These are phyloP conservation scores for Saccharomyces mikatae DNA, from an alignment of 805 yeast species.

Conservation along the genomic window DNA sequence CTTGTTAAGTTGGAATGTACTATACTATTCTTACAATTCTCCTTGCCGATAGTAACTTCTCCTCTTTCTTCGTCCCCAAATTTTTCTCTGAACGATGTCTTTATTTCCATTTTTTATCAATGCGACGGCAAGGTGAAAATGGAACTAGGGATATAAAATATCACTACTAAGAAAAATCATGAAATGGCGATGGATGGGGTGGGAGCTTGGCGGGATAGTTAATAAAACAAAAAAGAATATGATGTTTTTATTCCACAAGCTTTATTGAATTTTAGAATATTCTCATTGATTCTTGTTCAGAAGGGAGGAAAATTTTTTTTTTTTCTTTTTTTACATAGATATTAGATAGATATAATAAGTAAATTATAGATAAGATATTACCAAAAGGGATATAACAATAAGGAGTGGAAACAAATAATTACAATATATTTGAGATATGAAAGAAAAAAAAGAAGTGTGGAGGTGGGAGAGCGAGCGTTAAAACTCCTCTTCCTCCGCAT, in stretches of 20 bases:
- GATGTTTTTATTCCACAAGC: background rate
- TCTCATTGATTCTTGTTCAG: background rate
- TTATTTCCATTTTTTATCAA: background rate
- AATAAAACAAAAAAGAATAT: too few species aligned
- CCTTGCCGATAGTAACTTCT: background rate
- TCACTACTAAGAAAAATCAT: background rate
- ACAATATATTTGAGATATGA: slow-evolving; percentile 5
- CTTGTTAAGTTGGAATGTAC: background rate
- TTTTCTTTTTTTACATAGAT: background rate
- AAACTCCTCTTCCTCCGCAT: background rate
- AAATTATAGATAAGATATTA: background rate
- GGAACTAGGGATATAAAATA: background rate
- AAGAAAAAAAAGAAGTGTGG: slow-evolving; percentile 5
- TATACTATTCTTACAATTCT: background rate
- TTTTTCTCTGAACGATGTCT: background rate
- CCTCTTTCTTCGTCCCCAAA: background rate
- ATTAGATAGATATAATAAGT: background rate
- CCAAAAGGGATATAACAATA: background rate
- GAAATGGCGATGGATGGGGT: background rate
- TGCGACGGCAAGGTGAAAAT: background rate
- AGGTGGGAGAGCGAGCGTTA: background rate
- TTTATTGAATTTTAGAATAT: background rate
- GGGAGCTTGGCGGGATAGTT: background rate
- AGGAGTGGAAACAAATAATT: background rate
- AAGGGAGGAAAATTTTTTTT: background rate